phyloP scores from a whole-genome alignment of 1,284 basidiomycete genomes.

The Meira nashicola region DNA sequence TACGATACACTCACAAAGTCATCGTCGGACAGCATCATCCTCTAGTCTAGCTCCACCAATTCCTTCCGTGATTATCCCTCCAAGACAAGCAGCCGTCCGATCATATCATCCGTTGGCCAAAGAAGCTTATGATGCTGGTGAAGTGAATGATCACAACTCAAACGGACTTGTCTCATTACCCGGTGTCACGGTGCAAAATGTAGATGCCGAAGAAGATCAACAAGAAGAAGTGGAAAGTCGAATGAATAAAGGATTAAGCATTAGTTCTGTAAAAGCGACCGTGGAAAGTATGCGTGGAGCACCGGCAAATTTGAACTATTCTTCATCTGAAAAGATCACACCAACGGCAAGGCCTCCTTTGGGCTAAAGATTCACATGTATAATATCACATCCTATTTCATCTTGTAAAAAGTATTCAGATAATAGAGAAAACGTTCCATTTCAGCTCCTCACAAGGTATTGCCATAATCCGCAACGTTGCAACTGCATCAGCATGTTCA shows the following conservation, averaged over 20 bases:
- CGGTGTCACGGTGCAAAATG: conserved; percentile 39
- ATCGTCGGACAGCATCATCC: conserved; percentile 3
- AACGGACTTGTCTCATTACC: conserved; percentile 27
- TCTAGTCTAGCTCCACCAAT: not conserved
- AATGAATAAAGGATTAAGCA: conserved; percentile 30
- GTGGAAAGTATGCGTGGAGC: conserved; percentile 40
- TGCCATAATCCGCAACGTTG: no score
- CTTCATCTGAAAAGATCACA: conserved; percentile 25
- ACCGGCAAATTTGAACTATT: not conserved
- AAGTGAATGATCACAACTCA: not conserved
- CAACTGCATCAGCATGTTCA: no score
- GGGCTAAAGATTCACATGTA: not conserved
- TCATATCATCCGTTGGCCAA: conserved; percentile 10
- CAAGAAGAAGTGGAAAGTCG: conserved; percentile 14
- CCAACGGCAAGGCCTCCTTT: conserved; percentile 37
- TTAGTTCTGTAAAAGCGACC: conserved; percentile 46
- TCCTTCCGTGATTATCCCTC: conserved; percentile 7
- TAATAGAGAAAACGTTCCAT: no score
- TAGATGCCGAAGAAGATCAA: conserved; percentile 23
- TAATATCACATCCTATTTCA: no score
- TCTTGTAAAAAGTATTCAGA: no score
- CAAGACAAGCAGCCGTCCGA: conserved; percentile 19
- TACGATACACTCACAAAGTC: conserved; percentile 1
- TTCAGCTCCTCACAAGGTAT: no score
- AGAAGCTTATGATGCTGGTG: conserved; percentile 20